Conservation (phyloP, 2,329 filamentous ascomycete genomes). For the Phialophora chinensis region DNA sequence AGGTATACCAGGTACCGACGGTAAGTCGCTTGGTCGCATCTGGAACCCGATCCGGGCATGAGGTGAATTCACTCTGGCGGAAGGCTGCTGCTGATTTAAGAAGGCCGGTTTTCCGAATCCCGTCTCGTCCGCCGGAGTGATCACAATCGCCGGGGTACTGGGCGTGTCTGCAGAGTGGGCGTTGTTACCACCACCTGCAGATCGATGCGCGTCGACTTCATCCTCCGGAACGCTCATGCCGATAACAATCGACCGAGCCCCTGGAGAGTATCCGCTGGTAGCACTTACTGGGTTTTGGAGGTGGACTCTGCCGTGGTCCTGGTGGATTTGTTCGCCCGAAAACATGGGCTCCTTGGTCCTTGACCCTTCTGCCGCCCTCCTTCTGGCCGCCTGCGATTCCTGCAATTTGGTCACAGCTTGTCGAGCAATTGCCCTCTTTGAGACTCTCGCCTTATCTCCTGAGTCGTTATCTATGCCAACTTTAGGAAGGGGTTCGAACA, state of each 20-base stretch:
- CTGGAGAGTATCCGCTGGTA: conserved; percentile 47
- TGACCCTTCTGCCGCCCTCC: conserved; percentile 3
- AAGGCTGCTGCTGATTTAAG: conserved; percentile 36
- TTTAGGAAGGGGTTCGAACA: not conserved
- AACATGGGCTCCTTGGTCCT: not conserved
- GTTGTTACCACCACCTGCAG: conserved; percentile 39
- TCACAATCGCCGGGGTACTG: conserved; percentile 53
- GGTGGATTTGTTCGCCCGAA: not conserved
- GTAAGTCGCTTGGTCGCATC: conserved; percentile 40
- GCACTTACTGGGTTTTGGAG: not conserved
- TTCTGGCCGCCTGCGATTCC: conserved; percentile 26
- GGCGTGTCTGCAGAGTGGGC: conserved; percentile 45
- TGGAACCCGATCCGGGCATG: conserved; percentile 41
- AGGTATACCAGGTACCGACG: conserved; percentile 52
- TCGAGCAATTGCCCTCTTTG: conserved; percentile 16
- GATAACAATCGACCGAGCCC: conserved; percentile 54
- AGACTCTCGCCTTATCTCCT: not conserved
- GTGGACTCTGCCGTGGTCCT: not conserved
- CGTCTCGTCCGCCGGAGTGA: conserved; percentile 53
- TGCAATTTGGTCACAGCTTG: conserved; percentile 23
- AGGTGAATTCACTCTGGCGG: conserved; percentile 53
- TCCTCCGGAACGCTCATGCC: conserved; percentile 51
- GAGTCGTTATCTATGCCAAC: not conserved
- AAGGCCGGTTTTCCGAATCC: conserved; percentile 44
- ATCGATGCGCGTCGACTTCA: conserved; percentile 40